phyloP scores from a whole-genome alignment of 2,329 filamentous ascomycete species.

The Bretziella fagacearum region DNA sequence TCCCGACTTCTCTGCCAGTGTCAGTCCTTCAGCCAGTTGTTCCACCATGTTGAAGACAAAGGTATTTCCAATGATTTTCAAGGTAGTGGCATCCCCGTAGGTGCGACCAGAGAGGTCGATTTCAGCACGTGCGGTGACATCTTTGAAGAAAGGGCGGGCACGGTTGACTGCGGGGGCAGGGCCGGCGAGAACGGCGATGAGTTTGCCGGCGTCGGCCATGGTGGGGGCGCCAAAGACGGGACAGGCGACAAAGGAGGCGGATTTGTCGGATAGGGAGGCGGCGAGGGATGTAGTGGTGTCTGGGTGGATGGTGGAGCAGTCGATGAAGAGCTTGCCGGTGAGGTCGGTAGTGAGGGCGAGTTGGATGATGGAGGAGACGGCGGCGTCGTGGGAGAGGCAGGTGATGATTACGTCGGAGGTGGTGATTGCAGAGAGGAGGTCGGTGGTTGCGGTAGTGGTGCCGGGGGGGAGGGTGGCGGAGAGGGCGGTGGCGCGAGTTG shows the following conservation, averaged over 20 bases:
- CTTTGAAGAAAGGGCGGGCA: conserved; percentile 52
- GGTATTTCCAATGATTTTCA: conserved; percentile 77
- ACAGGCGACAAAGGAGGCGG: conserved; percentile 56
- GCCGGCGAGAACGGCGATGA: conserved; percentile 60
- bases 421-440: conserved; percentile 47
- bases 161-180: conserved; percentile 40
- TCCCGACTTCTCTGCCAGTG: conserved; percentile 64
- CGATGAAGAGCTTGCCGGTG: conserved; percentile 61
- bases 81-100: conserved; percentile 47
- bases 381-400: conserved; percentile 63
- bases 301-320: conserved; percentile 78
- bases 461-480: conserved; percentile 39
- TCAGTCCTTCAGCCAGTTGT: conserved; percentile 59
- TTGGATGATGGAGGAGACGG: conserved; percentile 46
- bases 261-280: conserved; percentile 36
- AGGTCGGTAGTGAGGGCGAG: conserved; percentile 38
- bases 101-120: conserved; percentile 56
- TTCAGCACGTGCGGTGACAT: conserved; percentile 50
- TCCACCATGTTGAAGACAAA: conserved; percentile 74
- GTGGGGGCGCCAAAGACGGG: conserved; percentile 55
- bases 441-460: conserved; percentile 46
- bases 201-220: conserved; percentile 51
- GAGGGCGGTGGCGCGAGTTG: conserved; percentile 46
- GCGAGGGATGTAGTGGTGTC: conserved; percentile 56
- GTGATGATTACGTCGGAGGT: conserved; percentile 65